Evolutionary conservation across 2,329 filamentous ascomycete genomes (phyloP), one percentile per base, ranked within the genome.

Genomic region (Dothiorella sarmentorum): DNA sequence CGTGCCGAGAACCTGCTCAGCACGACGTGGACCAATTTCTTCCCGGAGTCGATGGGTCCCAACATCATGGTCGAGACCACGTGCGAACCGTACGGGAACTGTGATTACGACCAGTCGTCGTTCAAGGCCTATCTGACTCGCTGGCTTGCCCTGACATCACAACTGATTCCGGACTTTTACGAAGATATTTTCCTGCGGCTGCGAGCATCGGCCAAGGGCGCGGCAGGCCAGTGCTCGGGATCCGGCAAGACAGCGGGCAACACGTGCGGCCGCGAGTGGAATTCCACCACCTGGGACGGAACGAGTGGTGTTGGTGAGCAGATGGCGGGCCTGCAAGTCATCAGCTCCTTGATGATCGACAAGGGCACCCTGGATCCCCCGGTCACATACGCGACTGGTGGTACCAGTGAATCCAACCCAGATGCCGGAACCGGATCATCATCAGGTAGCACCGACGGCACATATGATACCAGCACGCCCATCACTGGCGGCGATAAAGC

Each of bases 61-160:
- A 79, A 79, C 40, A 77, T 87, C 63, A 84, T 88, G 64, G 84
- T 76, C 58, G 89, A 93, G 71, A 73, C 83, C 2, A 77, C 84
- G 11, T 93, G 89, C 73, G 88, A 91, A 64, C 74, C 78, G 2
- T 73, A 68, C 2, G 68, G 71, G 20, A 80, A 75, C 18, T 93
- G 90, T 76, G 86, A 86, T 60, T 78, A 82, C 47, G 90, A 93
- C 66, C 88, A 91, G 78, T 73, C 83, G 61, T 83, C 84, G 1
- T 91, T 88, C 81, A 90, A 90, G 72, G 87, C 86, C 37, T 85
- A 86, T 60, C 76, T 89, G 17, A 80, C 85, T 64, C 81, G 85
- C 38, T 89, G 86, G 84, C 76, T 90, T 64, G 78, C 82, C 3
- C 78, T 81, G 20, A 78, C 82, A 1, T 80, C 83, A 2, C 79